Percentiles rank a stretch among this genome's conserved stretches.
Conservation (phyloP, 441 rosid species). For the Isatis lusitanica region DNA sequence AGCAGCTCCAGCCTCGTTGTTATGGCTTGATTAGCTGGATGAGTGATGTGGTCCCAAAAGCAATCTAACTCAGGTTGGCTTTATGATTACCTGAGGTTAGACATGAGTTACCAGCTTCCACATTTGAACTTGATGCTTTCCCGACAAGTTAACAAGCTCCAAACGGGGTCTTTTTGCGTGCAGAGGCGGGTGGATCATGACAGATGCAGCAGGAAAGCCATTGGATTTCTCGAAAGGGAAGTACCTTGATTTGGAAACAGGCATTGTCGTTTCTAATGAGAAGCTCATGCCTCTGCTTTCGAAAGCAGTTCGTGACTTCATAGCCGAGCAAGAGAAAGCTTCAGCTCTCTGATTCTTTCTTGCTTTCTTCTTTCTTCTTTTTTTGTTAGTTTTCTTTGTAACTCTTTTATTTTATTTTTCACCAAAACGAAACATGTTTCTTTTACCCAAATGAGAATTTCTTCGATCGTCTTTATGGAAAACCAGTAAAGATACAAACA, state of each 20-base stretch:
- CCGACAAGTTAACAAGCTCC: no score
- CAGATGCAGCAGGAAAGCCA: slow-evolving; percentile 78
- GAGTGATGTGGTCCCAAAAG: no score
- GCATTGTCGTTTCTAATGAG: slow-evolving; percentile 81
- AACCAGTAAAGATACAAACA: not conserved
- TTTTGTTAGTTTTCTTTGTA: not conserved
- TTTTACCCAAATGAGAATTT: not conserved
- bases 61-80: no score
- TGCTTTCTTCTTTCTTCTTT: not conserved
- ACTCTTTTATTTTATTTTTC: slow-evolving; percentile 14
- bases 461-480: not conserved
- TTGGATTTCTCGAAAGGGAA: slow-evolving; percentile 89
- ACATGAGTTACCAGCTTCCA: no score
- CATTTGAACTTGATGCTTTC: no score
- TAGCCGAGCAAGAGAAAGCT: slow-evolving; percentile 53
- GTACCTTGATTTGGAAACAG: slow-evolving; percentile 72
- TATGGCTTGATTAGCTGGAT: no score
- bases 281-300: slow-evolving; percentile 82
- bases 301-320: slow-evolving; percentile 77
- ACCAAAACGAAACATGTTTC: slow-evolving; percentile 2
- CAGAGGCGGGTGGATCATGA: slow-evolving; percentile 95
- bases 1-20: no score
- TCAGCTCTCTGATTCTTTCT: slow-evolving; percentile 29
- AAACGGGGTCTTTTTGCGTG: no score
- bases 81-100: no score